These are phyloP conservation scores for Quillaja saponaria DNA, from an alignment of 306 rosid species.

Conservation along the genomic window DNA sequence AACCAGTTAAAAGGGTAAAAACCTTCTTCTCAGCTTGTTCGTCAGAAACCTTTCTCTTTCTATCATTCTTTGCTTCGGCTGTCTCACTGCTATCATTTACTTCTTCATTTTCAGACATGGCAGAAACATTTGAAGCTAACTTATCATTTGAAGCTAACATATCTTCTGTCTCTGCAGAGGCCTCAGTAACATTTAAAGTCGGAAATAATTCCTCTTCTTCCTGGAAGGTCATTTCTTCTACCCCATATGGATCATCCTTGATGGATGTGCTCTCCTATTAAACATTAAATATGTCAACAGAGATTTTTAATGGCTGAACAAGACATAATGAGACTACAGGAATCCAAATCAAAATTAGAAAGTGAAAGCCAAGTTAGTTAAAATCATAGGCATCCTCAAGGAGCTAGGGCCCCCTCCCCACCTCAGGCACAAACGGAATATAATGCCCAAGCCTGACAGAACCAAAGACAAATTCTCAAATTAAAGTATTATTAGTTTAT, in stretches of 20 bases:
- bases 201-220: conserved; percentile 83
- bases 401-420: no score
- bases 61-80: conserved; percentile 37
- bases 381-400: no score
- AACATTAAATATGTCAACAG: conserved; percentile 29
- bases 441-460: no score
- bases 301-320: conserved; percentile 15
- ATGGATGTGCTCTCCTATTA: conserved; percentile 53
- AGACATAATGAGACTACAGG: conserved; percentile 14
- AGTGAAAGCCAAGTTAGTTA: no score
- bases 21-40: conserved; percentile 69
- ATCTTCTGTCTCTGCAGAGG: conserved; percentile 46
- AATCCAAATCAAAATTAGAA: no score
- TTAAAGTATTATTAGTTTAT: no score
- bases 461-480: no score
- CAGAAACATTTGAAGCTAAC: conserved; percentile 36
- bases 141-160: conserved; percentile 35
- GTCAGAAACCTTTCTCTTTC: conserved; percentile 75
- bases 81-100: conserved; percentile 28
- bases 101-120: conserved; percentile 43
- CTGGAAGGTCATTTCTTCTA: conserved; percentile 85
- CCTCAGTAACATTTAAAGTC: conserved; percentile 41
- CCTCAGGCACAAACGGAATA: no score
- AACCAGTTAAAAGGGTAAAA: background rate
- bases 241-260: conserved; percentile 44